Conservation (phyloP, 345 rosid species). For the Euphorbia tirucalli region DNA sequence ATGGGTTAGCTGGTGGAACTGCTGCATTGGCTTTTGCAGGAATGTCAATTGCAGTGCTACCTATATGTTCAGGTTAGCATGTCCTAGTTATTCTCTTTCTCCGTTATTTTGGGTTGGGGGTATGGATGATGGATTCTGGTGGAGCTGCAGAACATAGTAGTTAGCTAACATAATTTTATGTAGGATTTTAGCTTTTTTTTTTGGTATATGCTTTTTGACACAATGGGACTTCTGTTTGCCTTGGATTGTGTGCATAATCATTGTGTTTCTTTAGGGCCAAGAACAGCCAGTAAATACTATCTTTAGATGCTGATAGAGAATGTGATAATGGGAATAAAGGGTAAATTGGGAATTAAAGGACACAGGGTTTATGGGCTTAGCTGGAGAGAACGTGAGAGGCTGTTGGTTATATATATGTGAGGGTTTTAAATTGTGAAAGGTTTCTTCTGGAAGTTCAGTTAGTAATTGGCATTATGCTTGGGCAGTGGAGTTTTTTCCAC, state of each 20-base stretch:
- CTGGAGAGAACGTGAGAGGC: too few relatives aligned
- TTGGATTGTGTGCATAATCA: neutral
- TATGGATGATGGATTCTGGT: neutral
- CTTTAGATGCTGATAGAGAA: too few relatives aligned
- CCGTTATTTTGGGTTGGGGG: neutral
- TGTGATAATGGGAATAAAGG: too few relatives aligned
- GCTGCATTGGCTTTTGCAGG: constrained; percentile 81
- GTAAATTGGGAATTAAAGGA: too few relatives aligned
- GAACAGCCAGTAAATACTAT: neutral
- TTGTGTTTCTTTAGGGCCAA: neutral
- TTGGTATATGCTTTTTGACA: neutral
- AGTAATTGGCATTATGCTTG: too few relatives aligned
- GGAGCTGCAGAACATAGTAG: neutral
- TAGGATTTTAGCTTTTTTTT: neutral
- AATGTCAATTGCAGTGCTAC: constrained; percentile 87
- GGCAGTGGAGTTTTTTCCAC: too few relatives aligned
- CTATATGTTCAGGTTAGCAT: constrained; percentile 80
- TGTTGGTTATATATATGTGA: too few relatives aligned
- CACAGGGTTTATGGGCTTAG: too few relatives aligned
- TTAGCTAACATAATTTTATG: neutral
- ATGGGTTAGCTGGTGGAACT: constrained; percentile 85
- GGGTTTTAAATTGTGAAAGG: too few relatives aligned
- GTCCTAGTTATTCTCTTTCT: neutral
- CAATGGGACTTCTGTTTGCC: neutral
- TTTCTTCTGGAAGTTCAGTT: too few relatives aligned